phyloP scores from a whole-genome alignment of 2,329 filamentous ascomycete genomes.

The Bipolaris cookei region DNA sequence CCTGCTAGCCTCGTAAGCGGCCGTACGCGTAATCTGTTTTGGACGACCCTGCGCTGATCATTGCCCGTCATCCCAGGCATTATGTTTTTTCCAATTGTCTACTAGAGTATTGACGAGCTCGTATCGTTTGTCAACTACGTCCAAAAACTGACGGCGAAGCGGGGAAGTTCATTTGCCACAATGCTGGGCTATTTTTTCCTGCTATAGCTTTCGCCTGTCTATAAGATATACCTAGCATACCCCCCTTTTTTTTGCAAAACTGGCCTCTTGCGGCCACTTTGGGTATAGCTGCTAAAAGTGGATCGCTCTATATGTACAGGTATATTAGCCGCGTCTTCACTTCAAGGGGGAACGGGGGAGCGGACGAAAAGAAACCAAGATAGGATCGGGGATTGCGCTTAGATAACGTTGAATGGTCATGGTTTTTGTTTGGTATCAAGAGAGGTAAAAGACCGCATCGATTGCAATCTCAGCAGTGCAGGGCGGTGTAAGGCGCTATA shows the following conservation, averaged over 20 bases:
- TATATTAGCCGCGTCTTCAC: background rate
- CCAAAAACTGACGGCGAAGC: too few species aligned
- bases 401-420: background rate
- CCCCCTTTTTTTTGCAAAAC: background rate
- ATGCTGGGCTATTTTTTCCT: too few species aligned
- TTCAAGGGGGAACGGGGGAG: background rate
- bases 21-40: background rate
- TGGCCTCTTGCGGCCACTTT: background rate
- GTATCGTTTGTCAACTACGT: too few species aligned
- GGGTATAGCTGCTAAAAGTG: background rate
- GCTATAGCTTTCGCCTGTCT: too few species aligned
- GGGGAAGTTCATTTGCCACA: too few species aligned
- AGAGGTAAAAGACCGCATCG: too few species aligned
- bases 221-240: background rate
- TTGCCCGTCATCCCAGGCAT: background rate
- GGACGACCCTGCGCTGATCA: conserved; percentile 6
- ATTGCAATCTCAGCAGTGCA: too few species aligned
- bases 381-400: background rate
- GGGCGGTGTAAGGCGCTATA: too few species aligned
- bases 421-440: background rate
- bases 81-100: too few species aligned
- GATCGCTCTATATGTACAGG: background rate
- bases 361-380: background rate
- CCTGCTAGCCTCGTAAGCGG: background rate
- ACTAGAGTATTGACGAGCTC: too few species aligned